These are phyloP conservation scores for Silybum marianum DNA, from an alignment of 129 eudicot genomes.

Conservation along the genomic window DNA sequence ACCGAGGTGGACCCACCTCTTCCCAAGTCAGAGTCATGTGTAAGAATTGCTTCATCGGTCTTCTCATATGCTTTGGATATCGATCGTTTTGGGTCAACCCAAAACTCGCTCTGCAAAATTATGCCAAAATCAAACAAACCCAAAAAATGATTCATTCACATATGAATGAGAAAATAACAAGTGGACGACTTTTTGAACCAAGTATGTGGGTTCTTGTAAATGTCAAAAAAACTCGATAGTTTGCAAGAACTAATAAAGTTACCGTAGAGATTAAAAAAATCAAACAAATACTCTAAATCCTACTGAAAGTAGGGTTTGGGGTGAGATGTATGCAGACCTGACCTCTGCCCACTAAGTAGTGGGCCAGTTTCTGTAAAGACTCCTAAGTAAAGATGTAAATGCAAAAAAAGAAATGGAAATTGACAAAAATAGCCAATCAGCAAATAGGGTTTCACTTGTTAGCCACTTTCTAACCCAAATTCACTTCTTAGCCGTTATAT, in stretches of 20 bases:
- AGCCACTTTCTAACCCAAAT: no score
- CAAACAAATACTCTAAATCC: neutral
- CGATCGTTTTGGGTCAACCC: slow-evolving; percentile 60
- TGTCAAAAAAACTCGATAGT: neutral
- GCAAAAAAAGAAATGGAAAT: neutral
- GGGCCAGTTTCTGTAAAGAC: neutral
- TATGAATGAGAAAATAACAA: neutral
- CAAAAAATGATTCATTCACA: neutral
- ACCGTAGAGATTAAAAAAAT: neutral
- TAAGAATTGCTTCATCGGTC: slow-evolving; percentile 65
- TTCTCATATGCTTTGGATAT: slow-evolving; percentile 65
- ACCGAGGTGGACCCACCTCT: slow-evolving; percentile 82
- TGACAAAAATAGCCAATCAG: no score
- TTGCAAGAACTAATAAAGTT: neutral
- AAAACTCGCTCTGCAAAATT: slow-evolving; percentile 52
- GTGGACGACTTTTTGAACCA: slow-evolving; percentile 2
- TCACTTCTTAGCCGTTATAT: no score
- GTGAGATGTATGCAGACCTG: neutral
- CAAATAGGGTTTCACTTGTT: no score
- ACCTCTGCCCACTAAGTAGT: neutral
- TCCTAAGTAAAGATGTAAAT: neutral
- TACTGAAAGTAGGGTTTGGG: neutral
- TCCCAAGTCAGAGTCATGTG: slow-evolving; percentile 55
- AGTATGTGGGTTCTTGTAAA: neutral
- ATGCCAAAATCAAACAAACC: neutral